These are phyloP conservation scores for Candida ascalaphidarum DNA, from an alignment of 805 yeast genomes.

Conservation along the genomic window DNA sequence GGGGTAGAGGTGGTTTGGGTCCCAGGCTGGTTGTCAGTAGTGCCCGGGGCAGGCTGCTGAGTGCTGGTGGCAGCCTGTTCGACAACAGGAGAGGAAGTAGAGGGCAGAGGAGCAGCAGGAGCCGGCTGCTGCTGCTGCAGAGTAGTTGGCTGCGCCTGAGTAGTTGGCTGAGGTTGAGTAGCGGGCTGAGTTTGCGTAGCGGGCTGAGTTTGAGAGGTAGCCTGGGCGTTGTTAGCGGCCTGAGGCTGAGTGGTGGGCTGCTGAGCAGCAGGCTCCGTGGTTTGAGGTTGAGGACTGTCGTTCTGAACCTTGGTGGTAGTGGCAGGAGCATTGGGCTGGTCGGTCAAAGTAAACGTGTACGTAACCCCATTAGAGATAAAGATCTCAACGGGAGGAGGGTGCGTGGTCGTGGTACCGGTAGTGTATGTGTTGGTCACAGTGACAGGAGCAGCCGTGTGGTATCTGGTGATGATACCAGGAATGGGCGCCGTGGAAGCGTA, in stretches of 20 bases:
- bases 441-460: conserved; percentile 48
- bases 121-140: no score
- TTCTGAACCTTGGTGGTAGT: conserved; percentile 21
- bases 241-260: neutral
- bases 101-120: neutral
- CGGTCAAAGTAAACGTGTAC: conserved; percentile 36
- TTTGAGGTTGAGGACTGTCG: conserved; percentile 2
- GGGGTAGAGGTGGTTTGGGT: neutral
- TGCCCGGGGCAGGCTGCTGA: neutral
- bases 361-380: conserved; percentile 44
- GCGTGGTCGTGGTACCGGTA: conserved; percentile 41
- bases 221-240: neutral
- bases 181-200: no score
- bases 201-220: neutral
- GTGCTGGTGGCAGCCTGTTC: neutral
- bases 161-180: no score
- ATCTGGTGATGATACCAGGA: conserved; percentile 40
- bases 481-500: no score
- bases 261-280: conserved; percentile 1
- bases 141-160: no score
- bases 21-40: neutral
- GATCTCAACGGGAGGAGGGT: conserved; percentile 45
- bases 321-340: conserved; percentile 20
- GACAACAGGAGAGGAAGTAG: no score
- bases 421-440: conserved; percentile 33